These are phyloP conservation scores for Pleurotus cornucopiae DNA, from an alignment of 768 basidiomycete genomes.

Conservation along the genomic window DNA sequence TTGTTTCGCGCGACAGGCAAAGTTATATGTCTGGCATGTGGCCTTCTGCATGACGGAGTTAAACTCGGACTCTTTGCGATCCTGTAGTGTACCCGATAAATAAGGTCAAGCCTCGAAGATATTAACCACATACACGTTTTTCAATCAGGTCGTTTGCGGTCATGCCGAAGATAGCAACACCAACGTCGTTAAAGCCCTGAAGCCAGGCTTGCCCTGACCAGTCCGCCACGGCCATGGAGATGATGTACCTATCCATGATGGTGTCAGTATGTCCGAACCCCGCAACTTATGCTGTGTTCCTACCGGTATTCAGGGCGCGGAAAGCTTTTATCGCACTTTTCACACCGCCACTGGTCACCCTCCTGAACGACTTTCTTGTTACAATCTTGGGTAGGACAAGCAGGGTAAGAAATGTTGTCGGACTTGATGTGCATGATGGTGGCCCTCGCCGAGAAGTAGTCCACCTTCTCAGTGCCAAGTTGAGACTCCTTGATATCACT, in stretches of 20 bases:
- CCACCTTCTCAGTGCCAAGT: slow-evolving; percentile 72
- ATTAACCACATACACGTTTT: slow-evolving; percentile 51
- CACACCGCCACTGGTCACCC: slow-evolving; percentile 81
- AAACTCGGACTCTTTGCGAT: slow-evolving; percentile 55
- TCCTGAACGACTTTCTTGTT: slow-evolving; percentile 84
- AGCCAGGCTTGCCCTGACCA: slow-evolving; percentile 88
- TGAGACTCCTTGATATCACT: slow-evolving; percentile 75
- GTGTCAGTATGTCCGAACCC: slow-evolving; percentile 5
- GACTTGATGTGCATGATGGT: slow-evolving; percentile 85
- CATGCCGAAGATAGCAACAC: slow-evolving; percentile 69
- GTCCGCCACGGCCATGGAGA: slow-evolving; percentile 87
- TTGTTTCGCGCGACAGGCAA: slow-evolving; percentile 81
- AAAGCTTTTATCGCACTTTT: slow-evolving; percentile 80
- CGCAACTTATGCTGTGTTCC: slow-evolving; percentile 18
- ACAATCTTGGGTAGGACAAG: slow-evolving; percentile 76
- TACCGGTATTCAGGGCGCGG: slow-evolving; percentile 78
- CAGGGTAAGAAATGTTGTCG: slow-evolving; percentile 84
- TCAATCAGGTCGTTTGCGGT: slow-evolving; percentile 72
- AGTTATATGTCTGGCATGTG: slow-evolving; percentile 70
- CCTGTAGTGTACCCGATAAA: slow-evolving; percentile 30
- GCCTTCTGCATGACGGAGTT: slow-evolving; percentile 58
- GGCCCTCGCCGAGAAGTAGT: slow-evolving; percentile 77
- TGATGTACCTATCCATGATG: slow-evolving; percentile 54
- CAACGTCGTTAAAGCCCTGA: slow-evolving; percentile 93
- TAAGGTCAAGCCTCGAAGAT: background rate